phyloP scores from a whole-genome alignment of 495 filamentous ascomycete species.

The Hyaloscypha variabilis region DNA sequence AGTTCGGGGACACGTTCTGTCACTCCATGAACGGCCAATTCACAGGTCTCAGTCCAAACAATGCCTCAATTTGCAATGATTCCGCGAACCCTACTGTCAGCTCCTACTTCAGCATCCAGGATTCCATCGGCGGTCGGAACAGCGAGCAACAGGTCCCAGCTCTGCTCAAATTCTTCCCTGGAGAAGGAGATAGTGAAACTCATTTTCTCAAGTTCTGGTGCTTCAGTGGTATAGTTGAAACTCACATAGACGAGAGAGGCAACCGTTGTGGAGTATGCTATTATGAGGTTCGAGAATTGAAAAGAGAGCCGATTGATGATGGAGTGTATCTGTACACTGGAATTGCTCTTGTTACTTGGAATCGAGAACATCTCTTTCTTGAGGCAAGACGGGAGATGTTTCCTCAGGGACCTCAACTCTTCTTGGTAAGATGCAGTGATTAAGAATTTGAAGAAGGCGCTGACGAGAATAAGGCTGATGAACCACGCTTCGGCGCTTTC shows the following conservation, averaged over 20 bases:
- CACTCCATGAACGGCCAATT: slow-evolving; percentile 30
- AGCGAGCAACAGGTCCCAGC: slow-evolving; percentile 11
- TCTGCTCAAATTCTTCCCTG: background rate
- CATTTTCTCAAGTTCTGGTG: slow-evolving; percentile 29
- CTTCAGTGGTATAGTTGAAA: slow-evolving; percentile 32
- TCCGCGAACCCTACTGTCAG: background rate
- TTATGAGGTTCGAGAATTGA: slow-evolving; percentile 14
- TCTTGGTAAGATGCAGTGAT: background rate
- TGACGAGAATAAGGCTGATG: slow-evolving; percentile 3
- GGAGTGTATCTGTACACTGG: slow-evolving; percentile 22
- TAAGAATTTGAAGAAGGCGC: background rate
- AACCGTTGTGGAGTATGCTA: slow-evolving; percentile 27
- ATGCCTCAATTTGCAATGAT: slow-evolving; percentile 17
- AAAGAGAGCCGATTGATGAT: slow-evolving; percentile 15
- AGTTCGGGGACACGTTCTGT: slow-evolving; percentile 37
- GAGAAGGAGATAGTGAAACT: slow-evolving; percentile 18
- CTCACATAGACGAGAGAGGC: background rate
- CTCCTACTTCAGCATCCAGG: background rate
- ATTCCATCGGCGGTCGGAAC: slow-evolving; percentile 1
- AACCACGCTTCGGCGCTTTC: slow-evolving; percentile 33
- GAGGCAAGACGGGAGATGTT: background rate
- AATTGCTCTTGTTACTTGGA: slow-evolving; percentile 19
- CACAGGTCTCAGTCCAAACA: slow-evolving; percentile 30
- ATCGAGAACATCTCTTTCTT: background rate
- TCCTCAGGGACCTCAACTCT: slow-evolving; percentile 2